These are phyloP conservation scores for Erythrophleum fordii DNA, from an alignment of 306 rosid genomes.

Conservation along the genomic window DNA sequence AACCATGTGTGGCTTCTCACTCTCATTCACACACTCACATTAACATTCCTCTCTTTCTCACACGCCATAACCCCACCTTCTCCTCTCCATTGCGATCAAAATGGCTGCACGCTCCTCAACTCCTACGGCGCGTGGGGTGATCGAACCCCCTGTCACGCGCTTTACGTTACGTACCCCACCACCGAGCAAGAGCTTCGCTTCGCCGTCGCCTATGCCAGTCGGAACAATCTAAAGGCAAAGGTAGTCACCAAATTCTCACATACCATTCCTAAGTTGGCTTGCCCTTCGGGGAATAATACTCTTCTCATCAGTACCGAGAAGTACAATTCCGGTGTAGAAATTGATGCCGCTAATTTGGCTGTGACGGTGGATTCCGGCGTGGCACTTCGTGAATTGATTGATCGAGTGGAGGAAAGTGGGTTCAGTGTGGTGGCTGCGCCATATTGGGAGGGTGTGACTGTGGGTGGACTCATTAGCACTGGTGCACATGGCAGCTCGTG, in stretches of 20 bases:
- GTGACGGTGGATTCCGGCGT: constrained; percentile 48
- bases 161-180: constrained; percentile 54
- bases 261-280: constrained; percentile 67
- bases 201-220: constrained; percentile 58
- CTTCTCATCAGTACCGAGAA: constrained; percentile 42
- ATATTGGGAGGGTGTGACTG: constrained; percentile 51
- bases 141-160: constrained; percentile 52
- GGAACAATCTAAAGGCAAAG: constrained; percentile 58
- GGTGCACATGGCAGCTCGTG: constrained; percentile 58
- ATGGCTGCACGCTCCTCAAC: constrained; percentile 68
- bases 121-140: constrained; percentile 79
- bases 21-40: constrained; percentile 23
- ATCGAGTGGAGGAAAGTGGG: constrained; percentile 39
- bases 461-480: constrained; percentile 46
- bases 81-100: constrained; percentile 54
- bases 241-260: constrained; percentile 67
- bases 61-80: constrained; percentile 49
- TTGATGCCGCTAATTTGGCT: background rate
- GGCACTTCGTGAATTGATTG: constrained; percentile 41
- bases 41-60: constrained; percentile 18
- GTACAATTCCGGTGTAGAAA: constrained; percentile 27
- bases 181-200: constrained; percentile 59
- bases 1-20: constrained; percentile 15
- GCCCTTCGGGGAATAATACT: constrained; percentile 41
- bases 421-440: constrained; percentile 50